Evolutionary conservation across 2,329 filamentous ascomycete genomes (phyloP).

Genomic region (Penicillium sp.): DNA sequence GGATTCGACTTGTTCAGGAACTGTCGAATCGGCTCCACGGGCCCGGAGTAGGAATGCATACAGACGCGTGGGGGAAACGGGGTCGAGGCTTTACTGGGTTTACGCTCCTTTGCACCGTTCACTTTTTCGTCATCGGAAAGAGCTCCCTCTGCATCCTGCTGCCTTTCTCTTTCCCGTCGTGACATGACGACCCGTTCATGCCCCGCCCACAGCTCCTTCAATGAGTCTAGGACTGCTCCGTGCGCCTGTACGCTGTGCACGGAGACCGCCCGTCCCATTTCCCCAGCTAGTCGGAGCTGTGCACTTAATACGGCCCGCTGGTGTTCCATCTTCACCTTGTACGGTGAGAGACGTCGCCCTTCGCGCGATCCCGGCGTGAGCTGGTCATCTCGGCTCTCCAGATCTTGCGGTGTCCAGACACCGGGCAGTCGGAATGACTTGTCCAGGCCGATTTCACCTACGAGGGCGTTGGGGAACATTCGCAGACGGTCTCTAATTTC

Average conservation of each 20-base stretch:
- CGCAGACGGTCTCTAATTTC: slow-evolving; percentile 51
- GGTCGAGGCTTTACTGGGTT: background rate
- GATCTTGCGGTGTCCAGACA: slow-evolving; percentile 42
- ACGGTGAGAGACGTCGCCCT: slow-evolving; percentile 57
- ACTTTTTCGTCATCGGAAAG: slow-evolving; percentile 23
- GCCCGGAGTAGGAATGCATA: slow-evolving; percentile 88
- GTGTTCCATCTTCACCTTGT: slow-evolving; percentile 57
- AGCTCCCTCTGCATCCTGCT: slow-evolving; percentile 31
- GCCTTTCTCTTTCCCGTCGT: slow-evolving; percentile 47
- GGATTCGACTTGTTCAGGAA: slow-evolving; percentile 74
- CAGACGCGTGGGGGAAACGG: slow-evolving; percentile 87
- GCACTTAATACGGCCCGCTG: slow-evolving; percentile 57
- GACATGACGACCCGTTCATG: slow-evolving; percentile 52
- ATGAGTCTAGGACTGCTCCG: slow-evolving; percentile 55
- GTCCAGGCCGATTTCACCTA: slow-evolving; percentile 64
- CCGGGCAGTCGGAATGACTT: slow-evolving; percentile 60
- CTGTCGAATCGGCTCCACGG: slow-evolving; percentile 70
- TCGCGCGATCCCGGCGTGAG: slow-evolving; percentile 61
- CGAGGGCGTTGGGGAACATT: slow-evolving; percentile 54
- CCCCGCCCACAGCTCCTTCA: slow-evolving; percentile 58
- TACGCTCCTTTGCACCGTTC: background rate
- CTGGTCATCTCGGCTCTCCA: slow-evolving; percentile 31
- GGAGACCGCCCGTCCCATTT: slow-evolving; percentile 57
- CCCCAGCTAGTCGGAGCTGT: slow-evolving; percentile 59
- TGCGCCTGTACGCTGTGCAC: slow-evolving; percentile 65